Evolutionary conservation across 2,329 filamentous ascomycete genomes (phyloP).

Genomic region (Diaporthe batatas): DNA sequence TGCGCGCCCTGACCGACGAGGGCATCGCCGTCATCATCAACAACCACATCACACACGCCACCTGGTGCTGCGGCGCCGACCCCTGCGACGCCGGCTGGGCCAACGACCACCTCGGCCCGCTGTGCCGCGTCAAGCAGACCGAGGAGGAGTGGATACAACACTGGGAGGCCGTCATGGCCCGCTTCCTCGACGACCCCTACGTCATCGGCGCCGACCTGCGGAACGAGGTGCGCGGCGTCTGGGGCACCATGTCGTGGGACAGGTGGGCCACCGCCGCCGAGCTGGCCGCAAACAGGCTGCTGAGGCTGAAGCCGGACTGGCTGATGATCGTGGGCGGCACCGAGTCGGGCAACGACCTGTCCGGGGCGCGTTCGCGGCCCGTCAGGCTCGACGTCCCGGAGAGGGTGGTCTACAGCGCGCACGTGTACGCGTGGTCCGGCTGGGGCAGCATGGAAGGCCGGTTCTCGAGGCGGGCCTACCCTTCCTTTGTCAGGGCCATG

Average conservation of each 20-base stretch:
- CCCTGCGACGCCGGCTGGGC: constrained; percentile 77
- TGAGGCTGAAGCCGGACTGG: constrained; percentile 72
- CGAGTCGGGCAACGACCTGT: constrained; percentile 75
- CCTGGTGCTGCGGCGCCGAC: constrained; percentile 78
- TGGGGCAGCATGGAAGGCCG: constrained; percentile 73
- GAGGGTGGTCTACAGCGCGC: constrained; percentile 75
- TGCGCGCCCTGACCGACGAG: constrained; percentile 70
- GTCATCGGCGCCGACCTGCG: constrained; percentile 77
- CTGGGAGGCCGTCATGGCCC: constrained; percentile 75
- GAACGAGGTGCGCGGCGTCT: constrained; percentile 77
- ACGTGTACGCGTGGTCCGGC: constrained; percentile 78
- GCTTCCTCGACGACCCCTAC: constrained; percentile 68
- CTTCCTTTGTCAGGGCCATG: constrained; percentile 74
- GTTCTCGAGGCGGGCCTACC: constrained; percentile 71
- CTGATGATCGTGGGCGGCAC: constrained; percentile 77
- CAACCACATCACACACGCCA: constrained; percentile 77
- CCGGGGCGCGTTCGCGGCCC: constrained; percentile 67
- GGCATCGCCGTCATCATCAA: constrained; percentile 76
- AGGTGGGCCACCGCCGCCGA: constrained; percentile 75
- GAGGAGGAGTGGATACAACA: constrained; percentile 76
- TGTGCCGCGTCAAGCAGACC: constrained; percentile 73
- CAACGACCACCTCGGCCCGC: constrained; percentile 71
- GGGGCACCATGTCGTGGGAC: constrained; percentile 77
- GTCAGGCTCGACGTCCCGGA: constrained; percentile 68
- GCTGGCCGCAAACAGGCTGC: constrained; percentile 70